phyloP scores from a whole-genome alignment of 2,329 filamentous ascomycete genomes.

The Zarea fungicola region DNA sequence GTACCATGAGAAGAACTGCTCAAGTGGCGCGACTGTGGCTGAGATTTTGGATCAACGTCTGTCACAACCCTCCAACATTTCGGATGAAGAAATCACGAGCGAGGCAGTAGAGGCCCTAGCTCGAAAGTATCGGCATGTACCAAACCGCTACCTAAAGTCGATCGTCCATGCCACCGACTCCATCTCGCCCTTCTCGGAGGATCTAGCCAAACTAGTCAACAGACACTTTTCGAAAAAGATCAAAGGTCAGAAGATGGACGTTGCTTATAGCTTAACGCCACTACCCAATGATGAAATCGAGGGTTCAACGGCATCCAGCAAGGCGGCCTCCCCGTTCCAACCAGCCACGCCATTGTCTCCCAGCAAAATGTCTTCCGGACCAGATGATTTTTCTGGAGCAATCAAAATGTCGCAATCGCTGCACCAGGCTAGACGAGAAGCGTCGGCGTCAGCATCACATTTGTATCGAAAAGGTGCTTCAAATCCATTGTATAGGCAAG shows the following conservation, averaged over 20 bases:
- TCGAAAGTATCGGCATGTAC: conserved; percentile 37
- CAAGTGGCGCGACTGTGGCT: conserved; percentile 35
- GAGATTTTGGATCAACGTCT: conserved; percentile 40
- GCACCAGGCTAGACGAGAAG: conserved; percentile 27
- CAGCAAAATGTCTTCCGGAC: background rate
- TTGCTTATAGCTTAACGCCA: conserved; percentile 36
- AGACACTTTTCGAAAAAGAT: conserved; percentile 37
- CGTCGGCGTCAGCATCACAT: conserved; percentile 32
- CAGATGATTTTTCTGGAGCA: conserved; percentile 24
- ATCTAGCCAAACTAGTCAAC: conserved; percentile 38
- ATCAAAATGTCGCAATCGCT: conserved; percentile 23
- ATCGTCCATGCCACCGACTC: conserved; percentile 36
- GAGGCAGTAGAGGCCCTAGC: conserved; percentile 25
- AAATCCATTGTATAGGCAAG: conserved; percentile 68
- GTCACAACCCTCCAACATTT: conserved; percentile 25
- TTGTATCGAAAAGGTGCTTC: conserved; percentile 53
- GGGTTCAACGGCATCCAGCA: conserved; percentile 7
- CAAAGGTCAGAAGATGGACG: conserved; percentile 30
- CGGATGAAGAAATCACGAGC: conserved; percentile 23
- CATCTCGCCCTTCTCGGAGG: conserved; percentile 29
- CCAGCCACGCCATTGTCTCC: background rate
- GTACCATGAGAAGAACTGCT: conserved; percentile 34
- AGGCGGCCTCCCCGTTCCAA: background rate
- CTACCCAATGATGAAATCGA: conserved; percentile 29
- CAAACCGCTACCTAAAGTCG: conserved; percentile 36